A percentile compares a stretch with the other conserved stretches of the same genome.
phyloP scores from a whole-genome alignment of 768 basidiomycete species.

The Suillus bovinus region DNA sequence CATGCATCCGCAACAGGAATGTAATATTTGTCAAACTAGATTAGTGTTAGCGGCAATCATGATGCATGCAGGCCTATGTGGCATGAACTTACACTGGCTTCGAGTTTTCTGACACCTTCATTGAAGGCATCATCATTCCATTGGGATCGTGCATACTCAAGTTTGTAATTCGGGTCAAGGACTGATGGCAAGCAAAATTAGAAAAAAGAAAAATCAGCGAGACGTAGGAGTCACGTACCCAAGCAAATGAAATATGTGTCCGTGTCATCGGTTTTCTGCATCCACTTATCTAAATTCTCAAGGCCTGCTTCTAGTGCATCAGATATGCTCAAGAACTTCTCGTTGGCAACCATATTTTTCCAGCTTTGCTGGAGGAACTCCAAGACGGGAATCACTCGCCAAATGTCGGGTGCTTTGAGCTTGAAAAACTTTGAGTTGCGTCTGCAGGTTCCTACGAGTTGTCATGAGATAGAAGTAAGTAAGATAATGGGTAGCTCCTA shows the following conservation, averaged over 20 bases:
- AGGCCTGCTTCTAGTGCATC: background rate
- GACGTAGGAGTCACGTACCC: background rate
- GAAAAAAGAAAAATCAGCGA: too few relatives aligned
- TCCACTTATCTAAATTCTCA: background rate
- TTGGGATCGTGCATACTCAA: background rate
- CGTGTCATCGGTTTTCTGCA: background rate
- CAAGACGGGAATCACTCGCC: background rate
- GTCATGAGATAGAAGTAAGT: background rate
- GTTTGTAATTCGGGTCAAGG: background rate
- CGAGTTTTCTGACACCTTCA: too few relatives aligned
- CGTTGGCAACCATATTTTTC: background rate
- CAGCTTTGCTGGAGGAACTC: slow-evolving; percentile 3
- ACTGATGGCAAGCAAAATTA: background rate
- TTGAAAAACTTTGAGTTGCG: background rate
- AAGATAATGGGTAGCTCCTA: too few relatives aligned
- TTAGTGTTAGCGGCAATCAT: too few relatives aligned
- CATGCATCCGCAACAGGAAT: too few relatives aligned
- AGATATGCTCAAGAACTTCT: background rate
- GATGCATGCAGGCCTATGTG: too few relatives aligned
- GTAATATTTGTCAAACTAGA: too few relatives aligned
- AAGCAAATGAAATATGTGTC: background rate
- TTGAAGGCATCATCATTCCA: too few relatives aligned
- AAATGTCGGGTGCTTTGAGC: background rate
- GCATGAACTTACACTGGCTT: too few relatives aligned
- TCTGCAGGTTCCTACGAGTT: background rate